Evolutionary conservation across 1,284 basidiomycete genomes (phyloP).

Genomic region (Ganoderma sinense): DNA sequence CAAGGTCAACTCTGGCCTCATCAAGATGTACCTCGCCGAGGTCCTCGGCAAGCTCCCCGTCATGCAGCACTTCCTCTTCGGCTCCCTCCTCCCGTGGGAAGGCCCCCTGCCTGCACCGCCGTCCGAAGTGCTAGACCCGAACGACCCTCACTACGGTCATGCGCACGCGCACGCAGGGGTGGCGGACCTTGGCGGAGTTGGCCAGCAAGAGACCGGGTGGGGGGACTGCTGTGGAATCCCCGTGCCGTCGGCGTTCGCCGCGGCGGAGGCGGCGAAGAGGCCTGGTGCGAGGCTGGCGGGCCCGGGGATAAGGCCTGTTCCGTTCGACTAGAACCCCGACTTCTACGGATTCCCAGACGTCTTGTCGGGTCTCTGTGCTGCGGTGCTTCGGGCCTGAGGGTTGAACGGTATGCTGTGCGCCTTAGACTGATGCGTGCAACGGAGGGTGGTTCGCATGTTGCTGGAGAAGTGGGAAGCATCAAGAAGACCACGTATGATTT

Average conservation of each 20-base stretch:
- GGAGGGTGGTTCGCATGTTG: not conserved
- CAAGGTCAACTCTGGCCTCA: conserved; percentile 97
- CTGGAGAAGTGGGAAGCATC: not conserved
- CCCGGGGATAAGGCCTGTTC: conserved; percentile 80
- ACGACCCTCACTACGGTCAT: conserved; percentile 62
- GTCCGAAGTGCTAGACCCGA: conserved; percentile 44
- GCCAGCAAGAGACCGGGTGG: conserved; percentile 68
- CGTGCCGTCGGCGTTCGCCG: conserved; percentile 85
- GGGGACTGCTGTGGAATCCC: conserved; percentile 97
- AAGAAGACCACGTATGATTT: not conserved
- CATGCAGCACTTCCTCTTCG: conserved; percentile 83
- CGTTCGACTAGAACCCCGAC: conserved; percentile 66
- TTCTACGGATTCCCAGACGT: not conserved
- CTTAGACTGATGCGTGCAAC: too few relatives aligned
- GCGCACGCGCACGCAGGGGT: conserved; percentile 52
- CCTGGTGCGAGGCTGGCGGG: conserved; percentile 53
- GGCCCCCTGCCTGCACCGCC: conserved; percentile 57
- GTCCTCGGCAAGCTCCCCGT: conserved; percentile 96
- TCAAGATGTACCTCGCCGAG: conserved; percentile 98
- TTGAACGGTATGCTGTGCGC: not conserved
- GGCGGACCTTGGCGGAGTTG: conserved; percentile 57
- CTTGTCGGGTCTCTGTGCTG: not conserved
- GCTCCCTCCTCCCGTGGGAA: conserved; percentile 81
- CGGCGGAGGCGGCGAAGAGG: conserved; percentile 58
- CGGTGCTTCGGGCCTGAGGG: not conserved